A percentile compares a stretch with the other conserved stretches of the same genome.
Conservation (phyloP, 2,329 filamentous ascomycete genomes). For the Plenodomus tracheiphilus region DNA sequence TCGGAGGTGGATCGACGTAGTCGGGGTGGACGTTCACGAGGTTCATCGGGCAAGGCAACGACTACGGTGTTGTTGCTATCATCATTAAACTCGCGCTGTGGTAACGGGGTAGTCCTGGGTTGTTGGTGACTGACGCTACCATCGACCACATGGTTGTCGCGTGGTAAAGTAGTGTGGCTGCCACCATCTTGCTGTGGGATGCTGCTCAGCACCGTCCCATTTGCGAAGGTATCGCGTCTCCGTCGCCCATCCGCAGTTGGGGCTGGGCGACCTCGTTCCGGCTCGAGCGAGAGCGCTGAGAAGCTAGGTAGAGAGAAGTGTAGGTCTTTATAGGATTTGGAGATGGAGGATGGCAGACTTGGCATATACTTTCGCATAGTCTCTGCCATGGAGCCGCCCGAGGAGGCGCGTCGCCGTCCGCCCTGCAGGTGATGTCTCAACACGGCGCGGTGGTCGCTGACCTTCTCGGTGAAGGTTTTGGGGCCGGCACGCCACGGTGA, state of each 20-base stretch:
- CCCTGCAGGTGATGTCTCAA: conserved; percentile 44
- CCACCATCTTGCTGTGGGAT: conserved; percentile 27
- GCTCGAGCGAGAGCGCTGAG: conserved; percentile 33
- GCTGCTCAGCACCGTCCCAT: conserved; percentile 2
- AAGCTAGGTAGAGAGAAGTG: conserved; percentile 43
- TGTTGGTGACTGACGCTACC: conserved; percentile 14
- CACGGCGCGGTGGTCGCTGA: conserved; percentile 41
- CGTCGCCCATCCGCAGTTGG: conserved; percentile 11
- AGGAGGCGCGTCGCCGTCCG: conserved; percentile 46
- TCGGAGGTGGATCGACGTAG: conserved; percentile 72
- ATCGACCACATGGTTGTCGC: conserved; percentile 5
- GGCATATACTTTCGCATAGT: conserved; percentile 41
- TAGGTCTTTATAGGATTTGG: conserved; percentile 41
- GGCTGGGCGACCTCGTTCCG: conserved; percentile 14
- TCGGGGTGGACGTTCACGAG: conserved; percentile 23
- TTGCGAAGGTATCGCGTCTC: conserved; percentile 21
- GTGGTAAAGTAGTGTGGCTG: conserved; percentile 11
- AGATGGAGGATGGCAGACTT: conserved; percentile 39
- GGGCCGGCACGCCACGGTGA: conserved; percentile 52
- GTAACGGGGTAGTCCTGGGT: conserved; percentile 15
- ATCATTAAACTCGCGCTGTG: conserved; percentile 20
- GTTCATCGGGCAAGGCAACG: conserved; percentile 6
- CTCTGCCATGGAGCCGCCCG: conserved; percentile 41
- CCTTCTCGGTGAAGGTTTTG: conserved; percentile 39
- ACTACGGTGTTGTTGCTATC: conserved; percentile 22